Percentiles rank a stretch among this genome's conserved stretches.
Conservation (phyloP, 148 eudicot species). For the Chenopodium suecicum region DNA sequence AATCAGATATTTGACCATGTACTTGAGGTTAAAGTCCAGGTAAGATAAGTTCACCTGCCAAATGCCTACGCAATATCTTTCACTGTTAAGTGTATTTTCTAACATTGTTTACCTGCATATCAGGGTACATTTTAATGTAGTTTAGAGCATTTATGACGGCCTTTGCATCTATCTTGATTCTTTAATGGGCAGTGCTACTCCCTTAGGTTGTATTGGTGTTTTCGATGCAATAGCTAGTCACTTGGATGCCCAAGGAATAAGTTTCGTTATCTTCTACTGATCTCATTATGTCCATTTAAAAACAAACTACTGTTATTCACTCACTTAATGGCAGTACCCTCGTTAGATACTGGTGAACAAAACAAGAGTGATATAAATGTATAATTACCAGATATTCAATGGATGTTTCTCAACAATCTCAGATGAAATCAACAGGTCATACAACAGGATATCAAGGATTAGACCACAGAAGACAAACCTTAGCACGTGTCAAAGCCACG, state of each 20-base stretch:
- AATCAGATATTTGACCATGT: neutral
- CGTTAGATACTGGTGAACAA: neutral
- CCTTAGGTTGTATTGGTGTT: no score
- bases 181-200: no score
- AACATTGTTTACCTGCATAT: no score
- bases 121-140: neutral
- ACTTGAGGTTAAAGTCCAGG: neutral
- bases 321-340: no score
- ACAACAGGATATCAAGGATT: neutral
- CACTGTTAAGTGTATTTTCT: neutral
- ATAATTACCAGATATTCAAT: neutral
- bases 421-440: neutral
- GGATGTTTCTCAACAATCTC: neutral
- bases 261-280: no score
- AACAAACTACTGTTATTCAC: no score
- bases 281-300: no score
- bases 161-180: neutral
- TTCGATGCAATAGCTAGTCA: no score
- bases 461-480: constrained; percentile 43
- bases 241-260: no score
- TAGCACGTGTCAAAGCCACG: constrained; percentile 94
- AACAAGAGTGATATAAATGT: neutral
- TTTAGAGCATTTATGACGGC: neutral
- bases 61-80: neutral
- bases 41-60: neutral